Percentiles rank a stretch among this genome's conserved stretches.
Conservation (phyloP, 371 early-diverging fungal species). For the Apophysomyces variabilis region DNA sequence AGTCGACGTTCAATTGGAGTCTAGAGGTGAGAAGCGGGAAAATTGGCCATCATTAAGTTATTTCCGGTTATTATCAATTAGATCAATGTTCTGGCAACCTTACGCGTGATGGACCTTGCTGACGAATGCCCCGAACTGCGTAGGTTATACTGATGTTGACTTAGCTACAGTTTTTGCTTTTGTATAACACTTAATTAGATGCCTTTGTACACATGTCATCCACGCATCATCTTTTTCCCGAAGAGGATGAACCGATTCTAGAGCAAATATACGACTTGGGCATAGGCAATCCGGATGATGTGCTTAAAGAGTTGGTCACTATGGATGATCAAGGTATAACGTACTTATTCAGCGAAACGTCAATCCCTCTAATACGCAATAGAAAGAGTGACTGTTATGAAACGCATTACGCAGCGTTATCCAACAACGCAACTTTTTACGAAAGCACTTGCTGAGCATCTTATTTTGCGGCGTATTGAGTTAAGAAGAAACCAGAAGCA, state of each 20-base stretch:
- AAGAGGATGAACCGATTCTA: constrained; percentile 14
- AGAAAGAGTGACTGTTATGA: constrained; percentile 23
- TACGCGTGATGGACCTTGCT: constrained; percentile 54
- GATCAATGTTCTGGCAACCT: constrained; percentile 55
- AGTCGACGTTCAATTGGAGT: constrained; percentile 47
- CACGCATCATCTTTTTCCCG: constrained; percentile 15
- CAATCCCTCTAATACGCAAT: constrained; percentile 1
- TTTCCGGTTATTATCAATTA: constrained; percentile 6
- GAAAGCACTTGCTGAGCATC: constrained; percentile 54
- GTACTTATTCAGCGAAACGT: not conserved
- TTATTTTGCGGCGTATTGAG: constrained; percentile 44
- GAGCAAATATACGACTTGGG: constrained; percentile 38
- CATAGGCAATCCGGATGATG: constrained; percentile 37
- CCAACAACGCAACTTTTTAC: constrained; percentile 58
- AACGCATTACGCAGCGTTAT: constrained; percentile 36
- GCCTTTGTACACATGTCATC: constrained; percentile 36
- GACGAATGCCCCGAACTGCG: constrained; percentile 33
- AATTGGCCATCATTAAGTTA: not conserved
- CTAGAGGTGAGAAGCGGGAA: constrained; percentile 38
- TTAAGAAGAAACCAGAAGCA: constrained; percentile 29
- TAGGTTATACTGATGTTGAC: constrained; percentile 15
- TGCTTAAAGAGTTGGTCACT: constrained; percentile 41
- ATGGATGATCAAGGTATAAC: constrained; percentile 43
- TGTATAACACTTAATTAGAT: constrained; percentile 5
- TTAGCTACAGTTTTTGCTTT: not conserved